A percentile compares a stretch with the other conserved stretches of the same genome.
Conservation (phyloP, 2,329 filamentous ascomycete genomes). For the Colletotrichum tofieldiae region DNA sequence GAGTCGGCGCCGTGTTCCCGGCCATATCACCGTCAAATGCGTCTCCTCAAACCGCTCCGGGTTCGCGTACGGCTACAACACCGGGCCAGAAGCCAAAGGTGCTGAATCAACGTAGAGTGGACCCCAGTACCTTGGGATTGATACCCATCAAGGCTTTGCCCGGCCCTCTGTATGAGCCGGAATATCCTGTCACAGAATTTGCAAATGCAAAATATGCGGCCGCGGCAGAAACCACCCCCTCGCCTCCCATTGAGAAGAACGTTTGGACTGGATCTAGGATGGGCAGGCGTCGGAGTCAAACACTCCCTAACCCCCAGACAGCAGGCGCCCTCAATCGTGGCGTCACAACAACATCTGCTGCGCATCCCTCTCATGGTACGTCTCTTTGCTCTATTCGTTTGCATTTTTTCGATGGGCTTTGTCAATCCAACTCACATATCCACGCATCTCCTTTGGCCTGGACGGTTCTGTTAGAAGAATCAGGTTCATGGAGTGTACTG, state of each 20-base stretch:
- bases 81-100: constrained; percentile 21
- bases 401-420: neutral
- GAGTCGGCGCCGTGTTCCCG: neutral
- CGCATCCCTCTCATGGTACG: neutral
- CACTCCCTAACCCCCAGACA: neutral
- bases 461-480: too few relatives aligned
- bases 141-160: constrained; percentile 26
- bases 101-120: constrained; percentile 28
- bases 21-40: neutral
- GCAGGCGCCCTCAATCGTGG: neutral
- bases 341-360: neutral
- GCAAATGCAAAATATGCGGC: constrained; percentile 10
- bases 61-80: neutral
- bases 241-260: neutral
- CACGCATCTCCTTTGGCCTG: neutral
- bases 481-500: neutral
- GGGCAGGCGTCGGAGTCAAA: neutral
- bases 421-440: neutral
- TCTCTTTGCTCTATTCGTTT: neutral
- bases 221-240: neutral
- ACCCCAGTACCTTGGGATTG: constrained; percentile 19
- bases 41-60: neutral
- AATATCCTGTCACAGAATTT: constrained; percentile 7
- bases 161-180: constrained; percentile 22
- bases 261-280: neutral